Evolutionary conservation across 192 early-diverging fungal genomes (phyloP).

Genomic region (Coemansia sp.): DNA sequence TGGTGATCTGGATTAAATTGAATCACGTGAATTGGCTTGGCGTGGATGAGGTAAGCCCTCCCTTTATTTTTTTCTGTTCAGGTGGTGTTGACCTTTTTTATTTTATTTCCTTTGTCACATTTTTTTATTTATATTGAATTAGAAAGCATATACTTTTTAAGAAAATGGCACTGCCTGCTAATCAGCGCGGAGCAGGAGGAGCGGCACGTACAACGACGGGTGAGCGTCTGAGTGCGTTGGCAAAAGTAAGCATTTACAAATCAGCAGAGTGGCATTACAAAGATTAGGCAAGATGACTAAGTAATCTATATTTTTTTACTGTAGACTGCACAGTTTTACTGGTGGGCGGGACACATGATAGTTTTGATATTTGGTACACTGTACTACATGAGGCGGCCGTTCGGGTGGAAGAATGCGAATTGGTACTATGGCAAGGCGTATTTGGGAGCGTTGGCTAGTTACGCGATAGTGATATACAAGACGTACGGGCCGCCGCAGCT

Average conservation of each 20-base stretch:
- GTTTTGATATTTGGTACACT: slow-evolving; percentile 31
- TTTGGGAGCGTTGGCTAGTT: slow-evolving; percentile 41
- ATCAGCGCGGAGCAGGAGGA: neutral
- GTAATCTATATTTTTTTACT: neutral
- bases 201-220: neutral
- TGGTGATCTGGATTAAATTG: neutral
- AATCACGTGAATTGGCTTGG: neutral
- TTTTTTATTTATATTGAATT: neutral
- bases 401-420: slow-evolving; percentile 33
- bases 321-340: slow-evolving; percentile 56
- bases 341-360: slow-evolving; percentile 51
- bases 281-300: neutral
- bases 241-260: neutral
- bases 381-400: slow-evolving; percentile 48
- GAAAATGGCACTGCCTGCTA: neutral
- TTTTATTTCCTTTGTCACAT: neutral
- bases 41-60: neutral
- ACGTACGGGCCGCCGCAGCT: slow-evolving; percentile 53
- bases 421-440: slow-evolving; percentile 52
- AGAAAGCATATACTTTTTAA: neutral
- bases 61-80: neutral
- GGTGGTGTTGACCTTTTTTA: neutral
- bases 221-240: neutral
- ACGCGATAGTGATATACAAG: slow-evolving; percentile 54
- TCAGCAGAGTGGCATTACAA: too few relatives aligned